phyloP scores from a whole-genome alignment of 768 basidiomycete genomes.

The Epithele typhae region DNA sequence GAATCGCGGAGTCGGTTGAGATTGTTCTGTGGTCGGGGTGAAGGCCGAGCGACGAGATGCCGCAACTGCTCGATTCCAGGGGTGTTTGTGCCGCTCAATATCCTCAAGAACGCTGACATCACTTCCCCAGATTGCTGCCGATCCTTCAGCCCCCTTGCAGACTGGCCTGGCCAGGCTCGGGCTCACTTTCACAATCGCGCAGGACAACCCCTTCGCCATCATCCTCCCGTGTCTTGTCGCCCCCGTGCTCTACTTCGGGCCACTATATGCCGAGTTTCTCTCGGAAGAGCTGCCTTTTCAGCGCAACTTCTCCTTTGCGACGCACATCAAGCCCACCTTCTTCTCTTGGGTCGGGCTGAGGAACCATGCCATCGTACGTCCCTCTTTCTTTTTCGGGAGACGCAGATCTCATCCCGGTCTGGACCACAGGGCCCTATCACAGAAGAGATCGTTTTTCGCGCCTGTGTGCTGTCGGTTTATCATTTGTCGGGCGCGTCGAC shows the following conservation, averaged over 20 bases:
- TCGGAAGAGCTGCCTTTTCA: conserved; percentile 51
- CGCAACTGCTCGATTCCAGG: too few species aligned
- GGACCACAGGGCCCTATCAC: conserved; percentile 78
- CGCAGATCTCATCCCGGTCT: background rate
- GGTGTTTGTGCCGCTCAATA: too few species aligned
- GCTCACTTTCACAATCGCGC: conserved; percentile 18
- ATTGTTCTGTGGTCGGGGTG: too few species aligned
- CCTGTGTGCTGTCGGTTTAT: conserved; percentile 74
- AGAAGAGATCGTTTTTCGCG: conserved; percentile 89
- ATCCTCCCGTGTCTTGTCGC: conserved; percentile 57
- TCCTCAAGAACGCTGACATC: too few species aligned
- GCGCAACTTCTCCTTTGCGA: conserved; percentile 29
- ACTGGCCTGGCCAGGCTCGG: conserved; percentile 40
- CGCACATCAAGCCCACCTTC: too few species aligned
- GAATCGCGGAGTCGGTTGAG: too few species aligned
- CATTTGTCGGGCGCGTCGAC: conserved; percentile 57
- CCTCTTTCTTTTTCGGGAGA: too few species aligned
- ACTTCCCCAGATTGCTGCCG: background rate
- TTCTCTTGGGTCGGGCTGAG: conserved; percentile 53
- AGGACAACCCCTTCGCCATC: conserved; percentile 10
- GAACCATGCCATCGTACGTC: conserved; percentile 58
- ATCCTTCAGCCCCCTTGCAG: background rate
- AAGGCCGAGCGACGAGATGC: too few species aligned
- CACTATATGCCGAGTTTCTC: conserved; percentile 58
- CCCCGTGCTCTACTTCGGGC: conserved; percentile 73